These are phyloP conservation scores for Pichia occidentalis DNA, from an alignment of 805 yeast genomes.

Conservation along the genomic window DNA sequence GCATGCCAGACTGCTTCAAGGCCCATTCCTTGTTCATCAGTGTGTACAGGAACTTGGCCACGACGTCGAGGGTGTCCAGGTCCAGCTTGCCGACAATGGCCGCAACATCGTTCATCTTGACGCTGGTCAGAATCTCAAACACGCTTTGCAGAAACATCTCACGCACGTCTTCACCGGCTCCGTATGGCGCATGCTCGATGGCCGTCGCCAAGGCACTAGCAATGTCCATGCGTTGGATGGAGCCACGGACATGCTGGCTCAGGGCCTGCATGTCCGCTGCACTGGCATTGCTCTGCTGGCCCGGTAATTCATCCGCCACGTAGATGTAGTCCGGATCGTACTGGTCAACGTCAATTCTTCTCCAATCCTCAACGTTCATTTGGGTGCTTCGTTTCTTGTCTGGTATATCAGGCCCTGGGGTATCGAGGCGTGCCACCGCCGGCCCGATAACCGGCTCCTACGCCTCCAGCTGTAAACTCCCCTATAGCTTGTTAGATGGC, in stretches of 20 bases:
- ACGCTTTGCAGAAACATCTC: constrained; percentile 47
- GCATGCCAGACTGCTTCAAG: constrained; percentile 77
- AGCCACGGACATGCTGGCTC: constrained; percentile 52
- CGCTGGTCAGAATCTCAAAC: constrained; percentile 63
- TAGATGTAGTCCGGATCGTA: constrained; percentile 70
- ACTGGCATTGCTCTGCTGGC: constrained; percentile 36
- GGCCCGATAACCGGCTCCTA: no score
- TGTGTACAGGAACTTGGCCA: constrained; percentile 79
- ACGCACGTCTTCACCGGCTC: constrained; percentile 57
- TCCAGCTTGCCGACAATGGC: constrained; percentile 52
- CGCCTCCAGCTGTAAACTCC: no score
- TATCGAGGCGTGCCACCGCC: no score
- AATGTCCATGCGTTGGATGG: constrained; percentile 66
- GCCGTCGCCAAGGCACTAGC: constrained; percentile 57
- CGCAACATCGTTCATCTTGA: constrained; percentile 61
- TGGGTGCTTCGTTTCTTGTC: not conserved
- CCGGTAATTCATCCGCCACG: constrained; percentile 29
- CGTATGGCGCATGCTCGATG: constrained; percentile 76
- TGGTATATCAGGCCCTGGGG: no score
- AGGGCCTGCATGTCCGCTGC: constrained; percentile 48
- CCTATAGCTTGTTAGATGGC: no score
- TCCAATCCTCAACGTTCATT: constrained; percentile 63
- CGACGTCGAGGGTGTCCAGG: constrained; percentile 62
- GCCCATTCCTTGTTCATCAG: constrained; percentile 76
- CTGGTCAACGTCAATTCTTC: constrained; percentile 91